These are phyloP conservation scores for Phaeophleospora eucalypticola DNA, from an alignment of 2,329 filamentous ascomycete genomes.

Conservation along the genomic window DNA sequence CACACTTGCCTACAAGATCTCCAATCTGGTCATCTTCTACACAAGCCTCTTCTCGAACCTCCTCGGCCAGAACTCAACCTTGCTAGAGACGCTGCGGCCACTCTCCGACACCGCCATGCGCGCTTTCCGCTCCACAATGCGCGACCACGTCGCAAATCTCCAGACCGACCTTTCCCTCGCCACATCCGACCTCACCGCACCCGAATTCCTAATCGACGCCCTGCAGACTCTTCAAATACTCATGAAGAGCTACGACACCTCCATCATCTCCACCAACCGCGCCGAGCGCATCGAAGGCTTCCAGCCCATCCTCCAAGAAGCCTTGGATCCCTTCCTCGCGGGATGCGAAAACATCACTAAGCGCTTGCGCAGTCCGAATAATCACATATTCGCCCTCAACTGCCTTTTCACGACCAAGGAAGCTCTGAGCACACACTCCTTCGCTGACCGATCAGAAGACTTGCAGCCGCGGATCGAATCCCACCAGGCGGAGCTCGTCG, in stretches of 20 bases:
- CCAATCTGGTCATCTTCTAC: conserved; percentile 88
- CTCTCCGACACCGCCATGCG: conserved; percentile 73
- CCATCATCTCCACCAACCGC: conserved; percentile 54
- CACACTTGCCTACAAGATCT: conserved; percentile 81
- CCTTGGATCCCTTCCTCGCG: conserved; percentile 79
- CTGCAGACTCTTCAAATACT: conserved; percentile 73
- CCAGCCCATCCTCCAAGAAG: conserved; percentile 68
- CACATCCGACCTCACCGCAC: conserved; percentile 69
- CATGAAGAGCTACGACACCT: conserved; percentile 83
- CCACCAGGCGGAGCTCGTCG: conserved; percentile 49
- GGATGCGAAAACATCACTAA: conserved; percentile 68
- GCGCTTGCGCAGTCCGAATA: conserved; percentile 55
- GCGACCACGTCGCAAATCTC: conserved; percentile 71
- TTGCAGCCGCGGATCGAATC: conserved; percentile 26
- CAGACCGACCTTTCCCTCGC: conserved; percentile 69
- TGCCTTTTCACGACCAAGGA: conserved; percentile 59
- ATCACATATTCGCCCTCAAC: conserved; percentile 69
- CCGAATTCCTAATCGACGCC: conserved; percentile 75
- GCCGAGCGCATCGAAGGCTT: conserved; percentile 64
- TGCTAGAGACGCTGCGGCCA: conserved; percentile 64
- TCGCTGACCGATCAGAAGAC: conserved; percentile 47
- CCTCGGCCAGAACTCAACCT: conserved; percentile 62
- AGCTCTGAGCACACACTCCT: conserved; percentile 58
- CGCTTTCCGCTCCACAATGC: conserved; percentile 76
- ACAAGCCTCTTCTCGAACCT: conserved; percentile 77